A percentile compares a stretch with the other conserved stretches of the same genome.
These are phyloP conservation scores for Aethionema arabicum DNA, from an alignment of 345 rosid species.

Conservation along the genomic window DNA sequence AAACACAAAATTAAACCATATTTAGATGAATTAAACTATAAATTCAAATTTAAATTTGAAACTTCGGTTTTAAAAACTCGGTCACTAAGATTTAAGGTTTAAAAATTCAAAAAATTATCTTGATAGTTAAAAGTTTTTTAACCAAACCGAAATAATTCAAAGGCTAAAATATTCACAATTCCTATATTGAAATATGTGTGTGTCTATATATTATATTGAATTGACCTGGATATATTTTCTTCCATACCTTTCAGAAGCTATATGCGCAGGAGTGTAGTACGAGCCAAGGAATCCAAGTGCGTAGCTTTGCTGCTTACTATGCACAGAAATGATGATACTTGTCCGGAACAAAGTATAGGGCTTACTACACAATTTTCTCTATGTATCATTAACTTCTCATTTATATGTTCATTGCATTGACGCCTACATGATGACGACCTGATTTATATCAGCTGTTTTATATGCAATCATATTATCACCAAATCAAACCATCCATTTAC, in stretches of 20 bases:
- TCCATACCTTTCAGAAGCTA: constrained; percentile 52
- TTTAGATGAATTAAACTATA: no score
- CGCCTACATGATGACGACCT: no score
- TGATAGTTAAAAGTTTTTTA: no score
- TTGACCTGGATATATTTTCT: not conserved
- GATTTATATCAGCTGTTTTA: no score
- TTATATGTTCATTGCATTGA: constrained; percentile 6
- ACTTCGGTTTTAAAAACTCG: no score
- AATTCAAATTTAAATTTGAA: no score
- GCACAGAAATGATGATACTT: constrained; percentile 14
- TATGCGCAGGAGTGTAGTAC: constrained; percentile 60
- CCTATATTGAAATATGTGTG: no score
- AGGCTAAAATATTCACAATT: no score
- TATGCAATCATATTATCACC: not conserved
- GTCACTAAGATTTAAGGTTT: no score
- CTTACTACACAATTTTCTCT: constrained; percentile 18
- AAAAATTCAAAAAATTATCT: no score
- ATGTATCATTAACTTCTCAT: constrained; percentile 23
- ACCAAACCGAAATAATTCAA: no score
- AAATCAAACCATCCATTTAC: constrained; percentile 30
- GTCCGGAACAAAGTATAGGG: not conserved
- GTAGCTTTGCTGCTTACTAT: constrained; percentile 23
- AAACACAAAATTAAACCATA: no score
- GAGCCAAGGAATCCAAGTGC: constrained; percentile 15
- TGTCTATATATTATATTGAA: not conserved